A percentile compares a stretch with the other conserved stretches of the same genome.
These are phyloP conservation scores for Skeletonema grethae DNA, from an alignment of 108 stramenopile species.

Conservation along the genomic window DNA sequence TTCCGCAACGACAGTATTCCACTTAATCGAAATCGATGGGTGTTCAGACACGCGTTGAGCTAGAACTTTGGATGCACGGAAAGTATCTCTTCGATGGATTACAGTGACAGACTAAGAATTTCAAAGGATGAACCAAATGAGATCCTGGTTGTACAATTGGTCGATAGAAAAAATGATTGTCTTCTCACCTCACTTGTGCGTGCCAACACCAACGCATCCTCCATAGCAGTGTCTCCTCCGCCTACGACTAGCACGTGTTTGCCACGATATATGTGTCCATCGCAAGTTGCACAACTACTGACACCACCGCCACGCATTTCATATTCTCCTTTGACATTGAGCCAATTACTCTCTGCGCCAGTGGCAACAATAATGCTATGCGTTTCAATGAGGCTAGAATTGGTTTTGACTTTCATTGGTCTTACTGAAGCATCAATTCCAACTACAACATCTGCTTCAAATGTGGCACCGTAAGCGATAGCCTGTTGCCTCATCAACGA, in stretches of 20 bases:
- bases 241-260: slow-evolving; percentile 92
- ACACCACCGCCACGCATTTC: slow-evolving; percentile 91
- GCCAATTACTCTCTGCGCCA: slow-evolving; percentile 94
- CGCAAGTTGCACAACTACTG: slow-evolving; percentile 94
- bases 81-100: slow-evolving; percentile 90
- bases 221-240: slow-evolving; percentile 97
- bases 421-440: slow-evolving; percentile 58
- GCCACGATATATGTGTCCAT: slow-evolving; percentile 86
- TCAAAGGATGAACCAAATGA: slow-evolving; percentile 1
- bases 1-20: slow-evolving; percentile 83
- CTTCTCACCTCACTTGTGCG: slow-evolving; percentile 59
- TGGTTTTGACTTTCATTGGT: slow-evolving; percentile 72
- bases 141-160: background rate
- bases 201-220: slow-evolving; percentile 93
- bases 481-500: slow-evolving; percentile 87
- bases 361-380: slow-evolving; percentile 94
- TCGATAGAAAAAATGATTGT: background rate
- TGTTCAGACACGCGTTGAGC: slow-evolving; percentile 86
- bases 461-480: slow-evolving; percentile 76
- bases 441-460: slow-evolving; percentile 77
- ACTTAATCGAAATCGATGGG: slow-evolving; percentile 78
- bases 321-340: slow-evolving; percentile 85
- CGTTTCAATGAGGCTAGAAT: slow-evolving; percentile 72
- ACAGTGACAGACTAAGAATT: slow-evolving; percentile 71
- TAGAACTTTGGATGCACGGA: slow-evolving; percentile 90